Conservation (phyloP, 1,284 basidiomycete species). For the Austroboletus niveus region DNA sequence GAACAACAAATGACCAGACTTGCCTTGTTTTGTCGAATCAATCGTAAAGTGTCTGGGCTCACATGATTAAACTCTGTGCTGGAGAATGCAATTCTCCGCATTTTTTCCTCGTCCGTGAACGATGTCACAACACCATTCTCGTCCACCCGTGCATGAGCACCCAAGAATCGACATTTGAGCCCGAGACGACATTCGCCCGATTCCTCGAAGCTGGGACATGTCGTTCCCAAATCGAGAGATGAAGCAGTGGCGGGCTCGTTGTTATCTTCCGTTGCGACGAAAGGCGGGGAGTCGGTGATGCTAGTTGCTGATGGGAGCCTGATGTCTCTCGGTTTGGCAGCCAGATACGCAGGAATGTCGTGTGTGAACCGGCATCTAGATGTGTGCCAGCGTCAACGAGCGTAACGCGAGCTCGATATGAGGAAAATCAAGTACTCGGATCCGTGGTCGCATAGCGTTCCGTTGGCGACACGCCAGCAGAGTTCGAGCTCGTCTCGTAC, state of each 20-base stretch:
- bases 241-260: conserved; percentile 8
- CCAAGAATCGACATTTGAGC: conserved; percentile 89
- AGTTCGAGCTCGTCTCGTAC: conserved; percentile 72
- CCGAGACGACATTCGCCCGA: conserved; percentile 84
- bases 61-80: conserved; percentile 78
- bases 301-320: conserved; percentile 48
- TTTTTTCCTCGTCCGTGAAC: conserved; percentile 57
- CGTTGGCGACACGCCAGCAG: conserved; percentile 71
- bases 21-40: conserved; percentile 68
- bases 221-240: conserved; percentile 48
- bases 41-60: conserved; percentile 52
- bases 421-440: conserved; percentile 45
- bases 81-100: conserved; percentile 47
- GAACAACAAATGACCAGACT: conserved; percentile 10
- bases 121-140: conserved; percentile 43
- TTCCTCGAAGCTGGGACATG: conserved; percentile 74
- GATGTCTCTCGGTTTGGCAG: conserved; percentile 74
- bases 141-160: conserved; percentile 57
- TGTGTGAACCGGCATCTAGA: conserved; percentile 81
- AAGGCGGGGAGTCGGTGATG: conserved; percentile 49
- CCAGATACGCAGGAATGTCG: conserved; percentile 75
- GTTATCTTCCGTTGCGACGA: conserved; percentile 25
- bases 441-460: conserved; percentile 62
- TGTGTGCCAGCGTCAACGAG: neutral
- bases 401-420: neutral